These are phyloP conservation scores for Shiraia sp. DNA, from an alignment of 2,329 filamentous ascomycete genomes.

Conservation along the genomic window DNA sequence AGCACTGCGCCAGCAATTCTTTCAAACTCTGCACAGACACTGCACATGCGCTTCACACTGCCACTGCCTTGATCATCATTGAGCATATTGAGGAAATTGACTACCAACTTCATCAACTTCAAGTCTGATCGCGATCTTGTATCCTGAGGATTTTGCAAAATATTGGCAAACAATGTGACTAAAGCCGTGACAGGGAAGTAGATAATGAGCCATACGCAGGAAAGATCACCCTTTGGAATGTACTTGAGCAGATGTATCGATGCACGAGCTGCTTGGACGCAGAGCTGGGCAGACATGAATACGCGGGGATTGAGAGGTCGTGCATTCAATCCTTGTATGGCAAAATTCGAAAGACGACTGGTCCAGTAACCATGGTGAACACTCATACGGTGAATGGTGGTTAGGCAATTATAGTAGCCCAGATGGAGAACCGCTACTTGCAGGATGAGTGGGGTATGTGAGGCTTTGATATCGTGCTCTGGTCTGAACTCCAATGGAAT, in stretches of 20 bases:
- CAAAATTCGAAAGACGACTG: conserved; percentile 89
- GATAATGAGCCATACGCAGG: conserved; percentile 93
- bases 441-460: conserved; percentile 88
- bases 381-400: conserved; percentile 97
- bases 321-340: conserved; percentile 90
- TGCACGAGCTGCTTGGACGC: conserved; percentile 87
- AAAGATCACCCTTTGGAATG: conserved; percentile 91
- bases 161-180: conserved; percentile 94
- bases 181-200: conserved; percentile 97
- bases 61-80: conserved; percentile 88
- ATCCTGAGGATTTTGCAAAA: conserved; percentile 92
- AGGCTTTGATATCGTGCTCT: conserved; percentile 92
- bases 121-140: conserved; percentile 85
- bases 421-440: conserved; percentile 95
- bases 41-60: conserved; percentile 90
- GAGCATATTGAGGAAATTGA: conserved; percentile 86
- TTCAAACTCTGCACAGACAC: conserved; percentile 94
- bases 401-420: conserved; percentile 96
- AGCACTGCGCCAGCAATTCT: conserved; percentile 89
- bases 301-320: conserved; percentile 89
- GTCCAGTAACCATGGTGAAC: conserved; percentile 99
- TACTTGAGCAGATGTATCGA: conserved; percentile 95
- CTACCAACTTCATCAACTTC: conserved; percentile 88
- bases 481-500: conserved; percentile 97
- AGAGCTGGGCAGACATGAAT: conserved; percentile 90